Evolutionary conservation across 1,284 basidiomycete species (phyloP), one percentile per base, ranked within the genome.

Genomic region (Naganishia albida): DNA sequence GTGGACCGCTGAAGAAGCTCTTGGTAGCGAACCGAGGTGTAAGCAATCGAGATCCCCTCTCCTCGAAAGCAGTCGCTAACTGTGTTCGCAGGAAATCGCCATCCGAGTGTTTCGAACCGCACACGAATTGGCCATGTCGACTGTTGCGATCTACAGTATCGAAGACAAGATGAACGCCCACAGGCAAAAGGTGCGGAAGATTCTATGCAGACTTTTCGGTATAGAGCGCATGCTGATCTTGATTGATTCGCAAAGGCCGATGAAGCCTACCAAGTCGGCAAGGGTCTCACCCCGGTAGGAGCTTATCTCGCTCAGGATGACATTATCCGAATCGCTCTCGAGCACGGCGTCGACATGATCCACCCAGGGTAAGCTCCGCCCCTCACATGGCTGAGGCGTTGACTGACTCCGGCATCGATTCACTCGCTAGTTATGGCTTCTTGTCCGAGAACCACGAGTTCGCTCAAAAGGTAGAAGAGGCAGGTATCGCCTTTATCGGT

Each of bases 271-370:
- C 90, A 94, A 79, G 95, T 99, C 72, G 96, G 96, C 69, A 92
- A 91, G 74, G 95, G 95, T 26, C 81, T 97, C 66, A 90, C 93
- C 16, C 96, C 96, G 44, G 96, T 99, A 60, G 93, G 84, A 34
- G 96, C 96, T 23, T 99, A 99, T 81, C 88, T 99, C 69, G 89
- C 93, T 18, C 94, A 98, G 78, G 93, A 97, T 72, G 93, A 97
- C 75, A 99, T 99, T 80, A 91, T 99, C 80, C 84, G 87, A 68
- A 89, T 93, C 72, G 93, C 93, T 34, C 84, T 96, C 57, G 94
- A 99, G 80, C 93, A 97, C 81, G 92, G 91, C 46, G 95, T 99
- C 46, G 94, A 99, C 78, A 98, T 99, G 95, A 99, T 99, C 77
- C 96, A 98, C 81, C 94, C 94, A 18, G 93, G 93, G 90, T 93